phyloP scores from a whole-genome alignment of 768 basidiomycete genomes.

The Psilocybe cubensis region DNA sequence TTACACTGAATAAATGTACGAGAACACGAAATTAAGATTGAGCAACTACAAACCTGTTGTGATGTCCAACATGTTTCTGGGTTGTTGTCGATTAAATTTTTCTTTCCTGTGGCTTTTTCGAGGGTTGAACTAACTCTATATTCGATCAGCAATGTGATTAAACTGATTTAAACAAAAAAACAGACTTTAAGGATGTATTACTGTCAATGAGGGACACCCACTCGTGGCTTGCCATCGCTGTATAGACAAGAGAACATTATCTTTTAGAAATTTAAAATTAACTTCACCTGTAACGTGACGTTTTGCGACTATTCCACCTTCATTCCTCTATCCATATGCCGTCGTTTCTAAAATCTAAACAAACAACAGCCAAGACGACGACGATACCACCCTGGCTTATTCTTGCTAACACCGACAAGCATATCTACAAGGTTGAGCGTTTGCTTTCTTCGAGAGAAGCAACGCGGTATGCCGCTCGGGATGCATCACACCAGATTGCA shows the following conservation, averaged over 20 bases:
- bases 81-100: conserved; percentile 67
- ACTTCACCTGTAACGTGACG: background rate
- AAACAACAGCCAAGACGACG: background rate
- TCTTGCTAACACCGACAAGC: conserved; percentile 21
- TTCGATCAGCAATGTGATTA: conserved; percentile 6
- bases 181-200: conserved; percentile 57
- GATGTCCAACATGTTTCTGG: conserved; percentile 89
- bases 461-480: conserved; percentile 34
- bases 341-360: background rate
- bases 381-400: conserved; percentile 34
- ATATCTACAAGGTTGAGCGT: conserved; percentile 33
- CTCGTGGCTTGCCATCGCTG: conserved; percentile 26
- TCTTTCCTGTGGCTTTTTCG: conserved; percentile 75
- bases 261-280: conserved; percentile 1
- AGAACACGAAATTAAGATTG: background rate
- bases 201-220: conserved; percentile 43
- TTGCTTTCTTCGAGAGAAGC: conserved; percentile 39
- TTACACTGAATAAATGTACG: background rate
- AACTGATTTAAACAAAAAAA: conserved; percentile 11
- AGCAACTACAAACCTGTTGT: conserved; percentile 57
- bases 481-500: conserved; percentile 20
- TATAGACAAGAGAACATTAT: conserved; percentile 8
- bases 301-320: background rate
- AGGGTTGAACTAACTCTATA: conserved; percentile 79
- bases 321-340: background rate